Percentiles rank a stretch among this genome's conserved stretches.
phyloP scores from a whole-genome alignment of 768 basidiomycete genomes.

The Cystofilobasidium macerans region DNA sequence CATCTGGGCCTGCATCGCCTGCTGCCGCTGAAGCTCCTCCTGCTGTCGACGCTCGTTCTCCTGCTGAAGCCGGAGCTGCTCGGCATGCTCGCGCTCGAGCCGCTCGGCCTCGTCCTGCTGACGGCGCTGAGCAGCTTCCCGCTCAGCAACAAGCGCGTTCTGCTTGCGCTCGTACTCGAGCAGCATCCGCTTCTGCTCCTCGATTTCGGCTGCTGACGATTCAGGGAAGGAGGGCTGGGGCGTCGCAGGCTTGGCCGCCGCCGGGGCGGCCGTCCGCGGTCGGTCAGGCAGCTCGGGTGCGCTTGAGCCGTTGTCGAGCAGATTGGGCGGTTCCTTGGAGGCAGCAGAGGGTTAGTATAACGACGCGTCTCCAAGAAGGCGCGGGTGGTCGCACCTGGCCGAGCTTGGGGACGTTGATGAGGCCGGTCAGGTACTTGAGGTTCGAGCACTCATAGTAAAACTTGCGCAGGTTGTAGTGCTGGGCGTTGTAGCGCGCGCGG shows the following conservation, averaged over 20 bases:
- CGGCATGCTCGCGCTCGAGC: conserved; percentile 79
- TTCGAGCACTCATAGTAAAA: conserved; percentile 99
- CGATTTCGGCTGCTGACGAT: conserved; percentile 60
- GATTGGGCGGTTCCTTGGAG: conserved; percentile 83
- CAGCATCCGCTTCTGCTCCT: conserved; percentile 84
- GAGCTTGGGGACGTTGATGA: conserved; percentile 96
- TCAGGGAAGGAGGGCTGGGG: conserved; percentile 46
- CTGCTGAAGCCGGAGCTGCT: conserved; percentile 71
- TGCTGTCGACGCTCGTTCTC: conserved; percentile 80
- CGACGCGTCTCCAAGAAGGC: background rate
- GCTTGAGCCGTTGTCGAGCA: conserved; percentile 60
- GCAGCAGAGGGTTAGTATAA: background rate
- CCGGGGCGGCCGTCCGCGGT: conserved; percentile 46
- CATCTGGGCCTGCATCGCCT: conserved; percentile 62
- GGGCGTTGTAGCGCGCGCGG: conserved; percentile 71
- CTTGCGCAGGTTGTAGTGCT: conserved; percentile 85
- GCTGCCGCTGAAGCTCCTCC: conserved; percentile 61
- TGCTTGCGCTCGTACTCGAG: conserved; percentile 96
- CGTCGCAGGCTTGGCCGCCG: conserved; percentile 34
- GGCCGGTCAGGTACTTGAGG: conserved; percentile 89
- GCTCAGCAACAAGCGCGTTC: conserved; percentile 64
- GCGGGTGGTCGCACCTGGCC: conserved; percentile 53
- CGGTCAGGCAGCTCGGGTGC: conserved; percentile 79
- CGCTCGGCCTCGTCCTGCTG: conserved; percentile 64
- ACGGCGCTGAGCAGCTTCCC: conserved; percentile 71